Conservation (phyloP, 1,139 yeast species). For the Diutina sp. region DNA sequence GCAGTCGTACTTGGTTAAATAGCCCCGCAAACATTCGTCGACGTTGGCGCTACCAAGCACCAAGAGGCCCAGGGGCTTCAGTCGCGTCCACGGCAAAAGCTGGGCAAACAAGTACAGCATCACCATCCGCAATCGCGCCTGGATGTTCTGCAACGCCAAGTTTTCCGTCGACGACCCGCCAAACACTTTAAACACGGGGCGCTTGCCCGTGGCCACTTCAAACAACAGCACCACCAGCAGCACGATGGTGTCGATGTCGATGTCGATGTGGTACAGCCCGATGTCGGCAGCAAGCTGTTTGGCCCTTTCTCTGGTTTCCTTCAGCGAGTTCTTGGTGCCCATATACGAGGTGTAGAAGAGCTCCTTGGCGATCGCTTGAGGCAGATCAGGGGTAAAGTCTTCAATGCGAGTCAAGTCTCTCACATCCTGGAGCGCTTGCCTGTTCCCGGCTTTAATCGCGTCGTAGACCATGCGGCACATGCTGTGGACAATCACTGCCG, state of each 20-base stretch:
- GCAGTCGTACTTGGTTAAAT: constrained; percentile 91
- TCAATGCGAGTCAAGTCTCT: constrained; percentile 43
- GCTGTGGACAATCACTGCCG: constrained; percentile 85
- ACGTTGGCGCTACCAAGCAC: constrained; percentile 96
- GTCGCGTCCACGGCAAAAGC: constrained; percentile 84
- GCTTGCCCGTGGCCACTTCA: constrained; percentile 81
- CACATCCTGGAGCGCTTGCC: constrained; percentile 67
- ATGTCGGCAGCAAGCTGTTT: constrained; percentile 58
- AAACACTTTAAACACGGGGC: constrained; percentile 77
- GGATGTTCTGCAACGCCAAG: constrained; percentile 88
- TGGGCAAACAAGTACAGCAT: constrained; percentile 88
- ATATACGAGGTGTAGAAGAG: constrained; percentile 84
- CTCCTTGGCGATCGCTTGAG: constrained; percentile 62
- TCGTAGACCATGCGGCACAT: constrained; percentile 80
- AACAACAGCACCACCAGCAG: constrained; percentile 61
- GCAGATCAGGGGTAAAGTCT: constrained; percentile 55
- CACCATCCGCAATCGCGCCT: constrained; percentile 93
- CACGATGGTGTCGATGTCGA: constrained; percentile 84
- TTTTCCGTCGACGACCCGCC: constrained; percentile 92
- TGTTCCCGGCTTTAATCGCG: constrained; percentile 53
- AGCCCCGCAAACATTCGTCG: constrained; percentile 94
- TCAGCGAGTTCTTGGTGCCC: constrained; percentile 92
- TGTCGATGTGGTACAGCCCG: constrained; percentile 83
- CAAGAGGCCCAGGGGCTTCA: constrained; percentile 59
- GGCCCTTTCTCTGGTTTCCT: constrained; percentile 80